A percentile compares a stretch with the other conserved stretches of the same genome.
Conservation (phyloP, 805 yeast genomes). For the Isabelozyma pseudorhagii region DNA sequence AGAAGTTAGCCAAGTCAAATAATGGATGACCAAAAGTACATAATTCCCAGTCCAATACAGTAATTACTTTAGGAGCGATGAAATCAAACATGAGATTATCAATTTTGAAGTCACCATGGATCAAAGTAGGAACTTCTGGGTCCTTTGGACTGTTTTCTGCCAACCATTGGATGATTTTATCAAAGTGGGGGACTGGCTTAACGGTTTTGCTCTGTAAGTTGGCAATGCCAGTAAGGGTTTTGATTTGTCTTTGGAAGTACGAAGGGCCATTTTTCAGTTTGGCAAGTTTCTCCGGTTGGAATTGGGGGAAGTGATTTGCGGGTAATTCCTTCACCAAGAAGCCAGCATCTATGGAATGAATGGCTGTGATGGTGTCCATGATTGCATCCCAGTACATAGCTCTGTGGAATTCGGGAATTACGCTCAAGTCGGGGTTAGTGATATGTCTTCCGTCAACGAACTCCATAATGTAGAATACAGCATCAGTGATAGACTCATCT, state of each 20-base stretch:
- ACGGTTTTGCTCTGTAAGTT: constrained; percentile 35
- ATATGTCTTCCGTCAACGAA: constrained; percentile 55
- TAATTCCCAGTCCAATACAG: constrained; percentile 64
- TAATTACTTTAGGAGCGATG: constrained; percentile 45
- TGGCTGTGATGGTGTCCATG: constrained; percentile 43
- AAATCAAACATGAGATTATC: constrained; percentile 64
- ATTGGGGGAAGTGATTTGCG: constrained; percentile 40
- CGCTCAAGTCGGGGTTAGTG: constrained; percentile 49
- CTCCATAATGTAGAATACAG: constrained; percentile 60
- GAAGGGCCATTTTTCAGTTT: constrained; percentile 13
- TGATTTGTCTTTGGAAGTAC: constrained; percentile 55
- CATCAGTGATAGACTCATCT: constrained; percentile 52
- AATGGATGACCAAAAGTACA: constrained; percentile 65
- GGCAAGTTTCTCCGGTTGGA: constrained; percentile 18
- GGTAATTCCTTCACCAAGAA: constrained; percentile 45
- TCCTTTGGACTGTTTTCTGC: constrained; percentile 44
- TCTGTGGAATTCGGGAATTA: constrained; percentile 21
- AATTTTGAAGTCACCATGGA: constrained; percentile 65
- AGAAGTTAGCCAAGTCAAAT: constrained; percentile 56
- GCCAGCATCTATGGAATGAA: constrained; percentile 48
- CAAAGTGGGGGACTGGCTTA: constrained; percentile 47
- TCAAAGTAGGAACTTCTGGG: constrained; percentile 41
- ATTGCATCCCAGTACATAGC: constrained; percentile 45
- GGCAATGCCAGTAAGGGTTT: constrained; percentile 44
- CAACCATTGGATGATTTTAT: constrained; percentile 40